Evolutionary conservation across 1,284 basidiomycete species (phyloP), one percentile per base, ranked within the genome.

Genomic region (Butyriboletus appendiculatus): DNA sequence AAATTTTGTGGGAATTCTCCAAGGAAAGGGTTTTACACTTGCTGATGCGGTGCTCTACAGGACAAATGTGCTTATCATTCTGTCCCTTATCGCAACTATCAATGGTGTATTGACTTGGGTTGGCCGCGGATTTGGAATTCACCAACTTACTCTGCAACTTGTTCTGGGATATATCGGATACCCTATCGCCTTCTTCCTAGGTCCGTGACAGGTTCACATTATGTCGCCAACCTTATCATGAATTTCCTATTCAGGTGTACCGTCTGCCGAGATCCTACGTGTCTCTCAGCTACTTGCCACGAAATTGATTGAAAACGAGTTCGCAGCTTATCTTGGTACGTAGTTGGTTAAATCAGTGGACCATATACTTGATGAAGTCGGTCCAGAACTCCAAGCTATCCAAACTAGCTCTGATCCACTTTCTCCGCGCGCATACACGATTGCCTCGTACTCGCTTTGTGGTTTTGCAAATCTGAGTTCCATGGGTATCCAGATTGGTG

Each of bases 61-160:
- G 45, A 79, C 86, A 52, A 93, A 93, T 63, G 87, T 94, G 56
- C 75, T 93, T 46, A 92, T 90, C 35, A 84, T 94, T 56, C 72
- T 94, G 52, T 82, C 92, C 9, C 85, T 95, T 55, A 82, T 96
- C 52, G 85, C 90, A 53, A 80, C 81, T 43, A 82, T 94, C 72
- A 93, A 96, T 69, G 94, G 90, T 43, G 75, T 95, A 12, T 80
- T 96, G 42, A 94, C 92, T 40, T 96, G 92, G 90, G 83, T 95
- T 68, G 94, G 94, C 47, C 81, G 80, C 59, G 92, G 90, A 56
- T 94, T 94, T 70, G 90, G 90, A 44, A 90, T 96, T 65, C 78
- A 89, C 65, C 76, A 81, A 0, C 83, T 96, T 50, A 95, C 92
- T 4, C 78, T 96, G 30, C 85, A 96, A 70, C 82, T 96, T 58